Evolutionary conservation across 1,139 yeast genomes (phyloP).

Genomic region (Geotrichum fermentans): DNA sequence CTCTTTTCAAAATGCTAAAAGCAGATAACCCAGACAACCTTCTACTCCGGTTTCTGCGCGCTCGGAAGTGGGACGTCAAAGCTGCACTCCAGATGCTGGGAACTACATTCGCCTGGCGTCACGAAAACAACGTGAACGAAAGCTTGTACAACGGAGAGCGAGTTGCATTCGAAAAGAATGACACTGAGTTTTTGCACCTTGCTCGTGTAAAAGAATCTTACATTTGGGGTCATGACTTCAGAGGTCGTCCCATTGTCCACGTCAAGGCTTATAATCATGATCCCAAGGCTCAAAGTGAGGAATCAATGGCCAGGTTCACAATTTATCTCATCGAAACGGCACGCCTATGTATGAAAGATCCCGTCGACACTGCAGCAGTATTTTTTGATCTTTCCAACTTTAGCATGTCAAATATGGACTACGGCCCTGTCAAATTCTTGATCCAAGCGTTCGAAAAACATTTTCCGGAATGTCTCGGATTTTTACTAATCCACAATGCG

Average conservation of each 20-base stretch:
- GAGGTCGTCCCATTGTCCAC: slow-evolving; percentile 63
- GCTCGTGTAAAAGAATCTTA: slow-evolving; percentile 57
- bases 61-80: slow-evolving; percentile 67
- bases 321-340: slow-evolving; percentile 65
- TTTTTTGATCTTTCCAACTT: slow-evolving; percentile 74
- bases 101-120: slow-evolving; percentile 65
- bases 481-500: slow-evolving; percentile 73
- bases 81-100: slow-evolving; percentile 63
- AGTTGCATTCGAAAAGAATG: slow-evolving; percentile 37
- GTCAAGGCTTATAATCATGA: slow-evolving; percentile 71
- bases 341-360: slow-evolving; percentile 57
- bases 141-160: slow-evolving; percentile 60
- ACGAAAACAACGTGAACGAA: slow-evolving; percentile 53
- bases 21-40: slow-evolving; percentile 69
- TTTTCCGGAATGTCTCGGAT: slow-evolving; percentile 81
- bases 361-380: slow-evolving; percentile 65
- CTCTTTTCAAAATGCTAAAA: slow-evolving; percentile 50
- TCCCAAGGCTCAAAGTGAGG: slow-evolving; percentile 62
- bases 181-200: slow-evolving; percentile 48
- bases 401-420: slow-evolving; percentile 77
- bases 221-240: slow-evolving; percentile 59
- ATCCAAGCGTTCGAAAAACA: slow-evolving; percentile 77
- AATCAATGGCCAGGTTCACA: slow-evolving; percentile 63
- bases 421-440: slow-evolving; percentile 72
- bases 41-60: slow-evolving; percentile 61